These are phyloP conservation scores for Gonium pectorale DNA, from an alignment of 139 green algal species.

Conservation along the genomic window DNA sequence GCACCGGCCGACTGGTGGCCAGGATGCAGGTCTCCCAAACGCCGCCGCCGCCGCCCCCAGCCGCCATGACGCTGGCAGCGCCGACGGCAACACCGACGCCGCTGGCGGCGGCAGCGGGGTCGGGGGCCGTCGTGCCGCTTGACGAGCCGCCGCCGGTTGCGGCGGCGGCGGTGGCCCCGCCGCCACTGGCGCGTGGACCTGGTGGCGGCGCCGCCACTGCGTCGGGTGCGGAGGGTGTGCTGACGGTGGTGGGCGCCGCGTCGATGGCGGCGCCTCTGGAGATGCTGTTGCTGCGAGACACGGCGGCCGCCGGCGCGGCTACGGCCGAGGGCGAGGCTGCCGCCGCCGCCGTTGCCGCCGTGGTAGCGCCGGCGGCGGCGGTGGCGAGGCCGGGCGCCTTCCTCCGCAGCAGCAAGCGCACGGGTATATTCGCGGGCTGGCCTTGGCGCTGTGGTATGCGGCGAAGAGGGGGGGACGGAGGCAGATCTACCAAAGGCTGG, in stretches of 20 bases:
- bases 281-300: not conserved
- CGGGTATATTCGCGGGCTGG: slow-evolving; percentile 34
- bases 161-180: not conserved
- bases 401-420: slow-evolving; percentile 50
- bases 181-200: too few relatives aligned
- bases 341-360: slow-evolving; percentile 16
- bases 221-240: not conserved
- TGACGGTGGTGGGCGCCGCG: not conserved
- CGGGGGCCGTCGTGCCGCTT: not conserved
- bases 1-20: slow-evolving; percentile 9
- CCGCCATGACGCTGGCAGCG: not conserved
- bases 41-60: not conserved
- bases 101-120: too few relatives aligned
- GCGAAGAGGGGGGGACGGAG: not conserved
- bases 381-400: slow-evolving; percentile 14
- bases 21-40: slow-evolving; percentile 2
- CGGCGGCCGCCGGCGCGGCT: not conserved
- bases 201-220: not conserved
- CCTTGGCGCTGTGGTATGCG: slow-evolving; percentile 11
- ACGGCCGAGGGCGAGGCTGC: not conserved
- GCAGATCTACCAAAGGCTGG: too few relatives aligned
- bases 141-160: slow-evolving; percentile 1
- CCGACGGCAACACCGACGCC: not conserved
- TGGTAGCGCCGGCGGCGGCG: not conserved
- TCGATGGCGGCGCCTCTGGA: not conserved